Evolutionary conservation across 768 basidiomycete genomes (phyloP).

Genomic region (Phylloporus rhodoxanthus): DNA sequence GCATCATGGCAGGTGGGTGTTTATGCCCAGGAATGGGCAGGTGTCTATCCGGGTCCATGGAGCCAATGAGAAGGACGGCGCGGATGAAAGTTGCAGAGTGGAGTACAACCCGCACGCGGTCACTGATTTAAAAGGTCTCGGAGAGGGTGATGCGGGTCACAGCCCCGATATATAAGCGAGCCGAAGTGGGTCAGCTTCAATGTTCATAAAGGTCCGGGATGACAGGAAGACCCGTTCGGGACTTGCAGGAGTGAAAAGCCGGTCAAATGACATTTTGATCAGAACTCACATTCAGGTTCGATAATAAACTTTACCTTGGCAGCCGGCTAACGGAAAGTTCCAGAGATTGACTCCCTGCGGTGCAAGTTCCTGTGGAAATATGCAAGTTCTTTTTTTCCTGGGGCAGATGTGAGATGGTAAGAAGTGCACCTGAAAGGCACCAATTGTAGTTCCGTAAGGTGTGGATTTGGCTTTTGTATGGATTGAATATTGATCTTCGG

Average conservation of each 20-base stretch:
- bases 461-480: slow-evolving; percentile 31
- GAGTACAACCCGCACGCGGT: slow-evolving; percentile 18
- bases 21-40: slow-evolving; percentile 31
- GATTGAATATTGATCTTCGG: slow-evolving; percentile 24
- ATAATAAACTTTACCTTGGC: slow-evolving; percentile 28
- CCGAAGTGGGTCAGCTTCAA: slow-evolving; percentile 25
- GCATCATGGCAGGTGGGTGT: slow-evolving; percentile 24
- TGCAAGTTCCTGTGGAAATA: slow-evolving; percentile 15
- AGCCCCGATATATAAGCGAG: slow-evolving; percentile 26
- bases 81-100: slow-evolving; percentile 20
- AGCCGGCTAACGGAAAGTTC: slow-evolving; percentile 25
- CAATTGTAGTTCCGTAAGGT: slow-evolving; percentile 29
- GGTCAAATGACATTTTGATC: slow-evolving; percentile 25
- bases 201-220: slow-evolving; percentile 27
- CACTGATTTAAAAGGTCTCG: slow-evolving; percentile 19
- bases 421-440: slow-evolving; percentile 19
- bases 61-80: slow-evolving; percentile 7
- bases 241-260: slow-evolving; percentile 19
- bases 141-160: slow-evolving; percentile 23
- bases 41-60: slow-evolving; percentile 37
- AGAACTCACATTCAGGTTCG: slow-evolving; percentile 22
- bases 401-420: background rate
- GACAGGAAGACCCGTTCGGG: slow-evolving; percentile 25
- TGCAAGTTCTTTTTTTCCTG: slow-evolving; percentile 1
- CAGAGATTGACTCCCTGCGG: slow-evolving; percentile 22